Evolutionary conservation across 345 rosid species (phyloP).

Genomic region (Eucalyptus tenuipes): DNA sequence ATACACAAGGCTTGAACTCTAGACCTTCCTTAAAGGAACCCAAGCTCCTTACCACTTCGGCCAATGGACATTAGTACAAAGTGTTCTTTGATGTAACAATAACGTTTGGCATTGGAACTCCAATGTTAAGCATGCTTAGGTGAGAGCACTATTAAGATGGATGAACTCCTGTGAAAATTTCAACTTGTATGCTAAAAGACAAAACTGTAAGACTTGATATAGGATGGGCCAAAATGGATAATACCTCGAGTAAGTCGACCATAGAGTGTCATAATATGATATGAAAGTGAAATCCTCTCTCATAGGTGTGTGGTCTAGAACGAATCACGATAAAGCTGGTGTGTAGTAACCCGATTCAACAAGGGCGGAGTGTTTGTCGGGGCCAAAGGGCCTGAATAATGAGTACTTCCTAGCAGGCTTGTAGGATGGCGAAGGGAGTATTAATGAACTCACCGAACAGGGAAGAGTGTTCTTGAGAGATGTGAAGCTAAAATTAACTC

Average conservation of each 20-base stretch:
- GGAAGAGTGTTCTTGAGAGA: no score
- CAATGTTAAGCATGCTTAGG: not conserved
- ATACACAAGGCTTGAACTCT: no score
- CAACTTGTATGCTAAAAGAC: not conserved
- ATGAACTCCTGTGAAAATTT: not conserved
- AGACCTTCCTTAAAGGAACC: no score
- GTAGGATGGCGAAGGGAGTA: not conserved
- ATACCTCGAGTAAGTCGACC: not conserved
- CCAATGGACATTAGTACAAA: no score
- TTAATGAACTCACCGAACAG: no score
- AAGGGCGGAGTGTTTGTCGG: accelerated
- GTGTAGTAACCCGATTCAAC: not conserved
- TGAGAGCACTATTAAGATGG: no score
- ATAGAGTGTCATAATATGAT: no score
- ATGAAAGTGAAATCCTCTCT: not conserved
- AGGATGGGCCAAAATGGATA: not conserved
- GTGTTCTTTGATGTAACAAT: no score
- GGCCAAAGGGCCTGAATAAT: accelerated
- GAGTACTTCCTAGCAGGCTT: not conserved
- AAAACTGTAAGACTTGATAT: not conserved
- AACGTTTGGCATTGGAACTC: not conserved
- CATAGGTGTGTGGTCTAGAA: not conserved
- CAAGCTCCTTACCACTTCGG: no score
- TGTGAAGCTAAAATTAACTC: not conserved
- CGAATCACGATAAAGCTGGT: not conserved